Percentiles rank a stretch among this genome's conserved stretches.
phyloP scores from a whole-genome alignment of 1,284 basidiomycete genomes.

The Marasmius tenuissimus region DNA sequence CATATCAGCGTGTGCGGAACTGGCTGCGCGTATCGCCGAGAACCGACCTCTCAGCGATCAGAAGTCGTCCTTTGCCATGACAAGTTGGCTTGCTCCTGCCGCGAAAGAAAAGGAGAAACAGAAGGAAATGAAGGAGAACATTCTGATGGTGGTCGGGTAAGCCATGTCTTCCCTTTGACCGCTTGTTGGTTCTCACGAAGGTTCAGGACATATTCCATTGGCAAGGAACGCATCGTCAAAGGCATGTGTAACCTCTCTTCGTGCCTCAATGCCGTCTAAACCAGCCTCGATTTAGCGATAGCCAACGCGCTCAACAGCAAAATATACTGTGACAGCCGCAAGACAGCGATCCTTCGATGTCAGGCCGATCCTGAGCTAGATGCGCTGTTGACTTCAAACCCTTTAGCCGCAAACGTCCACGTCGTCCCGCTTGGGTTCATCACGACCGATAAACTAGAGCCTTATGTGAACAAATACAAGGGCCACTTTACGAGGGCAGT shows the following conservation, averaged over 20 bases:
- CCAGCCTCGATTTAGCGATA: conserved; percentile 49
- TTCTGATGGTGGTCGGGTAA: conserved; percentile 88
- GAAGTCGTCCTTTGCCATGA: conserved; percentile 39
- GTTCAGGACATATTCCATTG: conserved; percentile 89
- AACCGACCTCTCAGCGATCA: conserved; percentile 32
- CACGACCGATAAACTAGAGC: conserved; percentile 74
- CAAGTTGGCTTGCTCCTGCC: conserved; percentile 26
- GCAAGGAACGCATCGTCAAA: conserved; percentile 97
- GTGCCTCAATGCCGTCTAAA: background rate
- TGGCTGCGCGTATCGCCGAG: conserved; percentile 63
- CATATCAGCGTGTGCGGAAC: conserved; percentile 86
- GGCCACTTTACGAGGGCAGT: conserved; percentile 75
- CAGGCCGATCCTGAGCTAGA: conserved; percentile 84
- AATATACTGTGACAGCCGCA: conserved; percentile 87
- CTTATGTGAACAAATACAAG: conserved; percentile 78
- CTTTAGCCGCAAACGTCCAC: conserved; percentile 80
- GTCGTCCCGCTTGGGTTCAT: conserved; percentile 82
- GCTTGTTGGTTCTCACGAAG: conserved; percentile 8
- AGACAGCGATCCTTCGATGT: conserved; percentile 78
- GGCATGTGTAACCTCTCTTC: conserved; percentile 41
- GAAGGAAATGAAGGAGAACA: conserved; percentile 28
- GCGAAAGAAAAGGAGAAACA: conserved; percentile 29
- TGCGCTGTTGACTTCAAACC: conserved; percentile 75
- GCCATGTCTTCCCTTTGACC: conserved; percentile 13
- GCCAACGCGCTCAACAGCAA: conserved; percentile 83